Base-by-base conservation (phyloP, 1,139 yeast genomes). In the Suhomyces coccinellae region DNA sequence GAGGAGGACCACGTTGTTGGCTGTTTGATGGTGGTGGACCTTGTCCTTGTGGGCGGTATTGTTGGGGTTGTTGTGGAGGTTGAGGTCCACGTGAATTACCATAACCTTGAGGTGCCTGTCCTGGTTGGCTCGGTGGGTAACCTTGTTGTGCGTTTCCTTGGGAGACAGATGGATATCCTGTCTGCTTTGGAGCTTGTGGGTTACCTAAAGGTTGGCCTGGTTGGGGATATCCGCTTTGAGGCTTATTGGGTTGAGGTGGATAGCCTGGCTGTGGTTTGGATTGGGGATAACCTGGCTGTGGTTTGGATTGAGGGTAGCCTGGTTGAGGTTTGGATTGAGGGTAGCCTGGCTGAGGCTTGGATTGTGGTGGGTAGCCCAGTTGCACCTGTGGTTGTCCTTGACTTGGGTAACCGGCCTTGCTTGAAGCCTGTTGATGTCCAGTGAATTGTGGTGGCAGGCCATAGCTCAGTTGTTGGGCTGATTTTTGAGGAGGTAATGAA, bases 401-500 rank as follows among this genome's bases (percentile, higher is more conserved):
- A 15, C 43, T 38, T 26, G 29, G 38, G 8, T 20, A 24, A 4
- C 31, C 31, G 2, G 36, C 7, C 9, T 33, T 13, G 17, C 12
- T 34, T 14, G 36, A 34, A 6, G 17, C 8, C 26, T 33, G 36
- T 7, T 34, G 29, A 17, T 34, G 26, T 8, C 36, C 36, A 12
- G 40, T 39, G 33, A 36, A 17, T 36, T 37, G 44, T 16, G 42
- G 41, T 28, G 31, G 34, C 34, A 15, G 34, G 13, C 27, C 27
- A n/a, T 36, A 36, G 16, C 10, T 16, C 13, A 20, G 24, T 14
- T 29, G 20, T 13, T 30, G 40, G 12, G 36, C 15, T 15, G 39
- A 16, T 7, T 28, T 28, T 37, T 36, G 52, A 27, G 50, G 38
- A 14, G 50, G 48, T 16, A 49, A 43, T 1, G 44, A 29, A 16